Conservation (phyloP, 2,329 filamentous ascomycete genomes). For the Arthrobotrys entomopaga region DNA sequence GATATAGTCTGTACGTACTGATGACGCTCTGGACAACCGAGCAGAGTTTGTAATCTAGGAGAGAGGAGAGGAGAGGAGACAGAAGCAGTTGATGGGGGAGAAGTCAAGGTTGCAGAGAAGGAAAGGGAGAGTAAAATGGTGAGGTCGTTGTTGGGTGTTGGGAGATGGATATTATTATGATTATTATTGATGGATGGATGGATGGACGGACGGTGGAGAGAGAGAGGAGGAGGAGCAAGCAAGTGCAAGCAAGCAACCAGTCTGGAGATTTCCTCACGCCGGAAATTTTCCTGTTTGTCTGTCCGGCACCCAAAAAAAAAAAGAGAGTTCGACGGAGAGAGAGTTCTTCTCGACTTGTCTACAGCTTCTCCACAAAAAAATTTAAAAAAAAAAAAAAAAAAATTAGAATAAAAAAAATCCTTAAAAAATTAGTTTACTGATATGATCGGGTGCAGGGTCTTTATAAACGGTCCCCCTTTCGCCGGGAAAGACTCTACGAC, state of each 20-base stretch:
- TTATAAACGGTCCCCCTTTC: too few species aligned
- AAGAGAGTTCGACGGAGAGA: slow-evolving; percentile 3
- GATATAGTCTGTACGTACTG: neutral
- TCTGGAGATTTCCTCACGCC: slow-evolving; percentile 56
- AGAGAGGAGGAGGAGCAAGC: slow-evolving; percentile 22
- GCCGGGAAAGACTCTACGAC: neutral
- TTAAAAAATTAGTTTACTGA: neutral
- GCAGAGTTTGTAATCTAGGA: neutral
- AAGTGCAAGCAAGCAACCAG: too few species aligned
- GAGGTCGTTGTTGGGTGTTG: slow-evolving; percentile 11
- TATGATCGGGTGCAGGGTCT: neutral
- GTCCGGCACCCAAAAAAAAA: slow-evolving; percentile 18
- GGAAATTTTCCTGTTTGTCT: slow-evolving; percentile 61
- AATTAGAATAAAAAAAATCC: neutral
- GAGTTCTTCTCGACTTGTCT: slow-evolving; percentile 1
- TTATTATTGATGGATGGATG: slow-evolving; percentile 14
- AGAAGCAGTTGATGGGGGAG: slow-evolving; percentile 23
- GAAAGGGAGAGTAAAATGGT: slow-evolving; percentile 10
- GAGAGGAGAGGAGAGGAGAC: neutral
- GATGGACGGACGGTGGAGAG: slow-evolving; percentile 10
- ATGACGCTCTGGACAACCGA: neutral
- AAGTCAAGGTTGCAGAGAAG: slow-evolving; percentile 28
- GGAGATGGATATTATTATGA: too few species aligned
- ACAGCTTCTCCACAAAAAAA: too few species aligned
- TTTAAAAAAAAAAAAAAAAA: too few species aligned